These are phyloP conservation scores for Sarocladium brachiariae DNA, from an alignment of 2,329 filamentous ascomycete species.

Conservation along the genomic window DNA sequence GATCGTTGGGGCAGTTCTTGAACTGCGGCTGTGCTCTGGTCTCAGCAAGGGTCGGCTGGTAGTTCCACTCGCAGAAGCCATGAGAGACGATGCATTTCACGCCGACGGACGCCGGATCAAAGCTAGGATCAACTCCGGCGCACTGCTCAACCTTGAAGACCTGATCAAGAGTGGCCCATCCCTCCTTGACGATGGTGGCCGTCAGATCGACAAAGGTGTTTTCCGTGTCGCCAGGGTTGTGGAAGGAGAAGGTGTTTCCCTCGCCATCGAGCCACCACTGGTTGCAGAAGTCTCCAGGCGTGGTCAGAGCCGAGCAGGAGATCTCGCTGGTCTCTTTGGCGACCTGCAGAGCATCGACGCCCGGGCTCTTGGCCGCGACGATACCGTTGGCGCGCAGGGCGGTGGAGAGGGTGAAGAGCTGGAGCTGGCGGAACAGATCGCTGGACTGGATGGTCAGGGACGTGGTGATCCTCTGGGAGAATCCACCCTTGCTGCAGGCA, in stretches of 20 bases:
- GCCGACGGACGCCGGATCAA: conserved; percentile 15
- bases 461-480: conserved; percentile 19
- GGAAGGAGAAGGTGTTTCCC: conserved; percentile 19
- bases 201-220: conserved; percentile 18
- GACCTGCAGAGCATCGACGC: conserved; percentile 16
- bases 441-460: conserved; percentile 17
- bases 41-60: conserved; percentile 10
- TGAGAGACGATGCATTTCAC: conserved; percentile 18
- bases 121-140: conserved; percentile 15
- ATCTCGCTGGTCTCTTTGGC: conserved; percentile 12
- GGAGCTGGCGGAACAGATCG: conserved; percentile 17
- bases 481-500: conserved; percentile 16
- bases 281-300: conserved; percentile 12
- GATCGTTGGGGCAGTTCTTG: conserved; percentile 18
- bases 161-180: conserved; percentile 19
- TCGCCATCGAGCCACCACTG: conserved; percentile 18
- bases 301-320: not conserved
- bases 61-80: conserved; percentile 20
- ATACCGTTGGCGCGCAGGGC: conserved; percentile 18
- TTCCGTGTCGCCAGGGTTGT: conserved; percentile 17
- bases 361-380: conserved; percentile 16
- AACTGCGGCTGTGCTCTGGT: conserved; percentile 13
- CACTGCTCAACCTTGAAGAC: conserved; percentile 20
- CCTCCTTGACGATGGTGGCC: conserved; percentile 16
- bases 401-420: conserved; percentile 17